phyloP scores from a whole-genome alignment of 495 filamentous ascomycete species.

The Daldinia grandis region DNA sequence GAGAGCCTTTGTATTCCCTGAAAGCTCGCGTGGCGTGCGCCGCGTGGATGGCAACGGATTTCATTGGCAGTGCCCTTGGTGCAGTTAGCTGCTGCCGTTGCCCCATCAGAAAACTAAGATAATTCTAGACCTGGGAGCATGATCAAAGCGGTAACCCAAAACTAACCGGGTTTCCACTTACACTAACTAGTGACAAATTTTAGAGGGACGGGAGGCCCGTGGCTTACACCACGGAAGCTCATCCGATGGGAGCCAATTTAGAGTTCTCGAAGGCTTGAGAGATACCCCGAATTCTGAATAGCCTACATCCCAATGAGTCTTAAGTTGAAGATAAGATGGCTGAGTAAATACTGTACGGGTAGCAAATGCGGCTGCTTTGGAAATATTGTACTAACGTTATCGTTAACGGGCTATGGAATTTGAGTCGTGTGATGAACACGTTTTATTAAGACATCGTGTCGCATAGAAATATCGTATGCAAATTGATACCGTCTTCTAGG shows the following conservation, averaged over 20 bases:
- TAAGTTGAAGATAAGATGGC: neutral
- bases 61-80: constrained; percentile 14
- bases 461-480: constrained; percentile 10
- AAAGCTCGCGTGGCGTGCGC: constrained; percentile 22
- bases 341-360: neutral
- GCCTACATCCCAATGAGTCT: neutral
- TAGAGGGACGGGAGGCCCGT: constrained; percentile 1
- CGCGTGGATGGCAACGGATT: constrained; percentile 8
- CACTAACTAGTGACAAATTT: neutral
- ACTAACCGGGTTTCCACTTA: neutral
- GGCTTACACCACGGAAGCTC: constrained; percentile 1
- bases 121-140: neutral
- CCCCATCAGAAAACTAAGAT: neutral
- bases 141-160: constrained; percentile 5
- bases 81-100: neutral
- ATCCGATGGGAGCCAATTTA: constrained; percentile 7
- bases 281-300: neutral
- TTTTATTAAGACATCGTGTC: constrained; percentile 21
- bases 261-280: neutral
- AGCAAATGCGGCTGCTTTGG: neutral
- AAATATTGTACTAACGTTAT: neutral
- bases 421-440: constrained; percentile 12
- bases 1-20: neutral
- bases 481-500: neutral
- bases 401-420: neutral